Evolutionary conservation across 2,329 filamentous ascomycete species (phyloP), one percentile per base, ranked within the genome.

Genomic region (Ophiostoma populinum): DNA sequence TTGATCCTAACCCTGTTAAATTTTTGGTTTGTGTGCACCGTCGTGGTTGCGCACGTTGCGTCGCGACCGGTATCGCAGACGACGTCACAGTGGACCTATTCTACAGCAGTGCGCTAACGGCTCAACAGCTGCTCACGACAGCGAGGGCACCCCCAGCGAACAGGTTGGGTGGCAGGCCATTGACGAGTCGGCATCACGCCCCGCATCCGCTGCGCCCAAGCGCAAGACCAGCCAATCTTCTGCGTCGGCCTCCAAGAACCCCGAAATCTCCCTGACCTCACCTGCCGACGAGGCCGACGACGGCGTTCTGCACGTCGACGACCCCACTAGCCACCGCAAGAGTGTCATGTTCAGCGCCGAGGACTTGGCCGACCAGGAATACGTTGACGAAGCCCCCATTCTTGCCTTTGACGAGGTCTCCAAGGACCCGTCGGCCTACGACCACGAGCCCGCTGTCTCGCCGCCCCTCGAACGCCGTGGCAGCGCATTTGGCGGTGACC

Each of bases 91-190:
- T n/a, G n/a, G n/a, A n/a, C n/a, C n/a, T n/a, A n/a, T n/a, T n/a
- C n/a, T n/a, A n/a, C n/a, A n/a, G n/a, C n/a, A n/a, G n/a, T n/a
- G n/a, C 33, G 46, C 45, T 51, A 46, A 55, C 49, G 40, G 32
- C 40, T 38, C 20, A 20, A 12, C 24, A 43, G 37, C 50, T 90
- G 81, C 74, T 42, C 71, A 70, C 26, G 59, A 64, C 34, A 67
- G 68, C 34, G 57, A 69, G 33, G 74, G 80, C 38, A 90, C 85
- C 4, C 90, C 90, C 3, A 82, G 80, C 46, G 87, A 95, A 48
- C 80, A 95, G 51, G 73, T 92, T 46, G 90, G 81, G 15, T 93
- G 86, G 57, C 70, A 83, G 42, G 87, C 85, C 10, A 77, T 74
- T 9, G 85, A 94, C 43, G 77, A 92, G 50, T 92, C 85, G 50